phyloP scores from a whole-genome alignment of 2,329 filamentous ascomycete species.

The Cordyceps farinosa region DNA sequence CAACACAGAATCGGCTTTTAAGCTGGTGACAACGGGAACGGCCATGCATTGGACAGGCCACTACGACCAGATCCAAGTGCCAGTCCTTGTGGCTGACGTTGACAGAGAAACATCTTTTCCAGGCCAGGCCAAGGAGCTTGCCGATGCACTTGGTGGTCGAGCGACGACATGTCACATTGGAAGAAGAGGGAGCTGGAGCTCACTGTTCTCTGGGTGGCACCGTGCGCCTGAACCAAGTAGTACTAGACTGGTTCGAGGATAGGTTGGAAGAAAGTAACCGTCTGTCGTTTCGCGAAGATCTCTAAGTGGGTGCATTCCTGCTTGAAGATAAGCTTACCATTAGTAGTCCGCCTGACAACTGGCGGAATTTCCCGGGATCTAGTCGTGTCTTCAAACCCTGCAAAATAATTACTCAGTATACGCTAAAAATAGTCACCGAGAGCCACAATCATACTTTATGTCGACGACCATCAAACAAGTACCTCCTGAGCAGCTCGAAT shows the following conservation, averaged over 20 bases:
- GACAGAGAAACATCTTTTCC: background rate
- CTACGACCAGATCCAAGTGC: conserved; percentile 16
- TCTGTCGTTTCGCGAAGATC: background rate
- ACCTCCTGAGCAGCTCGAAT: background rate
- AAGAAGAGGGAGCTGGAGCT: background rate
- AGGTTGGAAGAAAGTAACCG: background rate
- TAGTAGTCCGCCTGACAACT: background rate
- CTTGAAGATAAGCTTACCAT: background rate
- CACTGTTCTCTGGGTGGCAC: conserved; percentile 2
- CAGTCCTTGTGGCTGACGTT: background rate
- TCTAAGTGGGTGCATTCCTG: background rate
- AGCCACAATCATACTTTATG: background rate
- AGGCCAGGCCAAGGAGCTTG: conserved; percentile 1
- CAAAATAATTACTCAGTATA: background rate
- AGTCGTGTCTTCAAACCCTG: background rate
- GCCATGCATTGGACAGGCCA: conserved; percentile 24
- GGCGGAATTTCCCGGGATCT: background rate
- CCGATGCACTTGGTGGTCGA: background rate
- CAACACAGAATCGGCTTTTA: conserved; percentile 23
- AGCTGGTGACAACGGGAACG: conserved; percentile 20
- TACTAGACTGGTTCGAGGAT: conserved; percentile 9
- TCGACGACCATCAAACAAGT: background rate
- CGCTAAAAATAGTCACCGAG: background rate
- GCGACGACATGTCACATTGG: background rate
- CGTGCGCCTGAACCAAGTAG: background rate